Evolutionary conservation across 2,329 filamentous ascomycete genomes (phyloP), one percentile per base, ranked within the genome.

Genomic region (Zasmidium citrigriseum): DNA sequence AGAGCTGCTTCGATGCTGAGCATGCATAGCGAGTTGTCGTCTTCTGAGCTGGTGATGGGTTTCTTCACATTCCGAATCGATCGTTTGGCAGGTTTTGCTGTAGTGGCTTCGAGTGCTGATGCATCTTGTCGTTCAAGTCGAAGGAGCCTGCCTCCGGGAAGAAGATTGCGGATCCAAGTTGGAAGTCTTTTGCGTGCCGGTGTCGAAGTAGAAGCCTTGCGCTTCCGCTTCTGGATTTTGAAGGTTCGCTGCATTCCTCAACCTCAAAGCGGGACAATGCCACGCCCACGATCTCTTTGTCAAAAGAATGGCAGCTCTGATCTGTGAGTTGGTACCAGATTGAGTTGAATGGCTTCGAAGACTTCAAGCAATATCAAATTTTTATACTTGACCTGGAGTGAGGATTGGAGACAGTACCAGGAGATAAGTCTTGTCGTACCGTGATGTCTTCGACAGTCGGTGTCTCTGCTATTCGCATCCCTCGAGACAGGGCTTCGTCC

Each of bases 221-320:
- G 44, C 51, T 53, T 53, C 51, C 51, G 41, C 22, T 54, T 54
- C 11, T 46, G 52, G 22, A 45, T 34, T 24, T 25, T 18, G 38
- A 41, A 41, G 12, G 34, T 41, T n/a, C 16, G 14, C 16, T 46
- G 34, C 52, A 54, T 54, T 54, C 52, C 52, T 27, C 18, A 46
- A 23, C 29, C 50, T 45, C 50, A 27, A 52, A 44, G 50, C 50
- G 38, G 50, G 34, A 41, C 34, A 41, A 41, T 41, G 34, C 34
- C 14, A n/a, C n/a, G n/a, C n/a, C n/a, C n/a, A n/a, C n/a, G n/a
- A n/a, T n/a, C n/a, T n/a, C n/a, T n/a, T n/a, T n/a, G n/a, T n/a
- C n/a, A n/a, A n/a, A n/a, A n/a, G n/a, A n/a, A n/a, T n/a, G n/a
- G n/a, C n/a, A n/a, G n/a, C n/a, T n/a, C n/a, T n/a, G n/a, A n/a